These are phyloP conservation scores for Ophiostoma fasciatum DNA, from an alignment of 2,329 filamentous ascomycete species.

Conservation along the genomic window DNA sequence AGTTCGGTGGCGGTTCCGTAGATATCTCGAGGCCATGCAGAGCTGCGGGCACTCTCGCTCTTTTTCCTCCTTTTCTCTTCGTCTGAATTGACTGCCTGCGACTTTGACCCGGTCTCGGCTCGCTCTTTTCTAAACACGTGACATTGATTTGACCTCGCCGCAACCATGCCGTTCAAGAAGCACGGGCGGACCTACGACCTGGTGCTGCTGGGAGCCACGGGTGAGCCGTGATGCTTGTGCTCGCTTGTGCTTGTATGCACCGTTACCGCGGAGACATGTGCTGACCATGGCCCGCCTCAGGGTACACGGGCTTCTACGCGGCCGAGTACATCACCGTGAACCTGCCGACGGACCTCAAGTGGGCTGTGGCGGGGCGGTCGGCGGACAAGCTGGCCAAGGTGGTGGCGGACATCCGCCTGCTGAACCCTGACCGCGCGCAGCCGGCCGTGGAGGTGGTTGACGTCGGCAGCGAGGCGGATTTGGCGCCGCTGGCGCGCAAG, in stretches of 20 bases:
- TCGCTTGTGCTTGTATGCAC: too few species aligned
- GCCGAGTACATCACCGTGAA: conserved; percentile 59
- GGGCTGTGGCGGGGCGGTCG: conserved; percentile 81
- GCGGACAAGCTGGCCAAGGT: conserved; percentile 56
- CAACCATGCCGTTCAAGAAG: conserved; percentile 14
- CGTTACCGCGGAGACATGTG: too few species aligned
- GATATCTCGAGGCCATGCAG: too few species aligned
- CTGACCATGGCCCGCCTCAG: conserved; percentile 23
- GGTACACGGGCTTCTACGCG: conserved; percentile 69
- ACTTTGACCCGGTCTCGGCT: neutral
- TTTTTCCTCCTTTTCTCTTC: neutral
- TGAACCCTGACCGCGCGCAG: conserved; percentile 53
- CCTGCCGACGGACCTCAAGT: conserved; percentile 64
- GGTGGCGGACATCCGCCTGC: conserved; percentile 46
- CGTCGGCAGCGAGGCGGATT: conserved; percentile 26
- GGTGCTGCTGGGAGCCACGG: conserved; percentile 42
- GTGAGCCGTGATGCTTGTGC: conserved; percentile 20
- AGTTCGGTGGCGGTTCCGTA: too few species aligned
- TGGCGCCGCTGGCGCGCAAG: conserved; percentile 37
- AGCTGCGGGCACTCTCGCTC: neutral
- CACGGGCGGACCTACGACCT: conserved; percentile 42
- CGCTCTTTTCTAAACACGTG: too few species aligned
- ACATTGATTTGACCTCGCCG: too few species aligned
- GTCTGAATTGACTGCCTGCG: too few species aligned
- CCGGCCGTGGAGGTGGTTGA: conserved; percentile 45